Percentiles rank a stretch among this genome's conserved stretches.
Evolutionary conservation across 140 eudicot genomes (phyloP).

Genomic region (Oenanthe javanica): DNA sequence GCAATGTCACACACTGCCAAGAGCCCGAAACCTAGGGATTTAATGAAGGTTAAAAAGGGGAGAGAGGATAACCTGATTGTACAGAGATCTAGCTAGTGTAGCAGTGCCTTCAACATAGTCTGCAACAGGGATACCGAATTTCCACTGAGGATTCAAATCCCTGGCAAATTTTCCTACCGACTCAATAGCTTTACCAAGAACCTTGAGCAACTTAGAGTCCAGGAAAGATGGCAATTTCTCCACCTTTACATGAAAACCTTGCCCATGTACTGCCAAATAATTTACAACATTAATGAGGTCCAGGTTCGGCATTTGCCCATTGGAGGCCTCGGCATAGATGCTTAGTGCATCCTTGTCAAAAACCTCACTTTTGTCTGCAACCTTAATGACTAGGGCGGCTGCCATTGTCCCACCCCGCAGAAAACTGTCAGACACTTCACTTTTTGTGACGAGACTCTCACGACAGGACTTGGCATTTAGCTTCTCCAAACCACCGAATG

Average conservation of each 20-base stretch:
- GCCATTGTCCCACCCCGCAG: slow-evolving; percentile 95
- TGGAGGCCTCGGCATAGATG: slow-evolving; percentile 92
- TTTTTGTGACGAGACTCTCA: slow-evolving; percentile 19
- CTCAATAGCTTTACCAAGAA: slow-evolving; percentile 51
- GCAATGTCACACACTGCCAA: neutral
- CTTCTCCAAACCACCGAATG: slow-evolving; percentile 33
- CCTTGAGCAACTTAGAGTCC: slow-evolving; percentile 56
- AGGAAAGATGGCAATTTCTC: slow-evolving; percentile 54
- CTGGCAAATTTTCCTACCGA: slow-evolving; percentile 55
- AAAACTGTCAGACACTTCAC: slow-evolving; percentile 36
- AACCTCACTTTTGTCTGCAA: slow-evolving; percentile 37
- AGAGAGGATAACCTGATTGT: slow-evolving; percentile 58
- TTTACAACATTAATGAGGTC: slow-evolving; percentile 82
- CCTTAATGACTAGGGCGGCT: slow-evolving; percentile 90
- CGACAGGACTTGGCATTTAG: slow-evolving; percentile 30
- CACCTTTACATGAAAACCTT: slow-evolving; percentile 65
- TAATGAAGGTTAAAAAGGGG: neutral
- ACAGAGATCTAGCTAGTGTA: slow-evolving; percentile 84
- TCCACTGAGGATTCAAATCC: slow-evolving; percentile 73
- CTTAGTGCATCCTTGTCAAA: slow-evolving; percentile 49
- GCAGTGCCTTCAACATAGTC: slow-evolving; percentile 93
- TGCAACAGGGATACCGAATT: slow-evolving; percentile 60
- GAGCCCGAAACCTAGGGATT: neutral
- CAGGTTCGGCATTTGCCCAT: slow-evolving; percentile 99
- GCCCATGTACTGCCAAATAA: slow-evolving; percentile 77